phyloP scores from a whole-genome alignment of 2,329 filamentous ascomycete species.

The Calonectria pseudoreteaudii region DNA sequence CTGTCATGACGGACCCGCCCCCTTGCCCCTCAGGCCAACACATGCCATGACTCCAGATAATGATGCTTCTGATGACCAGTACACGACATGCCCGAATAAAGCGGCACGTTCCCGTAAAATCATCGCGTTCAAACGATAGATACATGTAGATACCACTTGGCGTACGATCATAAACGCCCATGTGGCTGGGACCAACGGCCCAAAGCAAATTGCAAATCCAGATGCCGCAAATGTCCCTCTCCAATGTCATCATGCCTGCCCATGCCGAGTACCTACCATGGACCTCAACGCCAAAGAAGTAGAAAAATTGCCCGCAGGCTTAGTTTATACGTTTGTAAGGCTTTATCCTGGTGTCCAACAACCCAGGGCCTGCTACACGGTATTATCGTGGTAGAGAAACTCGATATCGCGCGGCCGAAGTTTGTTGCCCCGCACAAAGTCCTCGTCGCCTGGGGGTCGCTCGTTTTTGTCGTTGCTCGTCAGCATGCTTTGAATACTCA shows the following conservation, averaged over 20 bases:
- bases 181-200: neutral
- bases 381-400: constrained; percentile 94
- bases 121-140: neutral
- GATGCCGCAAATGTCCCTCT: constrained; percentile 14
- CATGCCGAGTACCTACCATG: constrained; percentile 12
- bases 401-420: constrained; percentile 87
- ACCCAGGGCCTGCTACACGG: constrained; percentile 63
- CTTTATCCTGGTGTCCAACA: neutral
- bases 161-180: constrained; percentile 9
- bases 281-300: constrained; percentile 24
- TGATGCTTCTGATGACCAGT: constrained; percentile 1
- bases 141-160: neutral
- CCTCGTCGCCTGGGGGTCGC: constrained; percentile 87
- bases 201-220: constrained; percentile 11
- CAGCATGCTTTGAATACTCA: constrained; percentile 98
- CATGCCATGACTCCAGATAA: constrained; percentile 3
- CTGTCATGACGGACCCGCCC: constrained; percentile 4
- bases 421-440: constrained; percentile 86
- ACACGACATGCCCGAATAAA: neutral
- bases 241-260: constrained; percentile 18
- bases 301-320: constrained; percentile 8
- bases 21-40: constrained; percentile 5
- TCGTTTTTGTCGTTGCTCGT: constrained; percentile 95
- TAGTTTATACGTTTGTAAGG: constrained; percentile 1
- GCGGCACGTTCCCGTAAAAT: neutral